Base-by-base conservation (phyloP, 345 rosid genomes). In the Hevea brasiliensis region DNA sequence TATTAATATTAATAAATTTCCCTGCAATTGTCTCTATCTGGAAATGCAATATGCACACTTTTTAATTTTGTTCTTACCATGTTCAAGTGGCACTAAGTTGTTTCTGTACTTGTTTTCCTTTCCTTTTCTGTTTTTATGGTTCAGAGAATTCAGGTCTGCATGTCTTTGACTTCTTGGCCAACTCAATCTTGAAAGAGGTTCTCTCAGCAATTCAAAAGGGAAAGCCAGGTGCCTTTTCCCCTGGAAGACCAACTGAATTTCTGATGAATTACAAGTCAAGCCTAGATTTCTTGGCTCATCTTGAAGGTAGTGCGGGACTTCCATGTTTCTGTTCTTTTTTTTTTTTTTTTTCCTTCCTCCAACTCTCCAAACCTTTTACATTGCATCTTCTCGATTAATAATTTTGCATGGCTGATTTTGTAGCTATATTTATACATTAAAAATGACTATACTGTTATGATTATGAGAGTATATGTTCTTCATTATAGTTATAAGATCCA, bases 201-300 rank as follows among this genome's bases (percentile, higher is more conserved):
- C 86, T 90, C 54, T 85, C 65, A 24, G 89, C 95, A 50, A 90
- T 93, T 80, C 98, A 96, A 80, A 92, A 87, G 81, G 91, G 89
- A 80, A 96, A 93, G 80, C 96, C 98, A 29, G 89, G 96, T 78
- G 97, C 94, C n/a, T 95, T 91, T 87, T 91, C 99, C 71, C 96
- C 99, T 41, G 99, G 99, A 84, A 91, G 97, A 75, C 99, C 98
- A 68, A 83, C 89, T 41, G 96, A 88, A 42, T 96, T 96, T 90
- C 83, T 96, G 76, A 89, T 80, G 71, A 95, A 95, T 83, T 95
- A 93, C 85, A 93, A 90, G 81, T 87, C 96, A 74, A 95, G 96
- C 85, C 81, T 91, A 23, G 86, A 90, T 72, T 92, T 95, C 86
- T 72, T 95, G 85, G 89, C 89, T 71, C 80, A 87, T 84, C 92